Base-by-base conservation (phyloP, 306 rosid species). In the Ochetophila trinervis region DNA sequence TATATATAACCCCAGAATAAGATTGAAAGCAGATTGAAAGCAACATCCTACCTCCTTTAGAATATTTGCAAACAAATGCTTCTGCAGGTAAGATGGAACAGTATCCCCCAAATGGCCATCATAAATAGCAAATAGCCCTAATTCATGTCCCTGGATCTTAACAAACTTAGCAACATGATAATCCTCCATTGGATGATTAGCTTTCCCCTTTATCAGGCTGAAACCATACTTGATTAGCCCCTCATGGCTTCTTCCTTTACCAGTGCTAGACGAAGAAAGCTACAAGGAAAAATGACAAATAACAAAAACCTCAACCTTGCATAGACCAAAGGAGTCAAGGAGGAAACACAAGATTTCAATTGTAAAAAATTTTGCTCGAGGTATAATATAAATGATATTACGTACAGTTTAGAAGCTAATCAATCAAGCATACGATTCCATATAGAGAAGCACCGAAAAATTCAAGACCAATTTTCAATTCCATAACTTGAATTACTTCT, bases 151-250 rank as follows among this genome's bases (percentile, higher is more conserved):
- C 53, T 83, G 74, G 65, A 67, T 65, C 87, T 61, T 83, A 60
- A 78, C 78, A 72, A 92, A 92, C 76, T 92, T 87, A 67, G 98
- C 87, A 67, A 92, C 98, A 74, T 92, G 96, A 77, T 87, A 89
- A 82, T 92, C 98, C 83, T 92, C 98, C 98, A 92, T 92, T 47
- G 96, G 96, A 72, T 92, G 98, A 72, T 89, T 88, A 62, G 98
- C 96, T 87, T 78, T 92, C 68, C 98, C 96, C 75, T 92, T 92
- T 17, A 87, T 85, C 45, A 92, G 74, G 76, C 89, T 76, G 74
- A 89, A 92, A 66, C 98, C 98, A 66, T 77, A 92, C 85, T 85
- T 92, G 66, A 85, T 78, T 66, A 78, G n/a, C 52, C 96, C 93
- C 21, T 80, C 95, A 16, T 71, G 72, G 72, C 63, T 85, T 83